These are phyloP conservation scores for Nemania diffusa DNA, from an alignment of 2,329 filamentous ascomycete species.

Conservation along the genomic window DNA sequence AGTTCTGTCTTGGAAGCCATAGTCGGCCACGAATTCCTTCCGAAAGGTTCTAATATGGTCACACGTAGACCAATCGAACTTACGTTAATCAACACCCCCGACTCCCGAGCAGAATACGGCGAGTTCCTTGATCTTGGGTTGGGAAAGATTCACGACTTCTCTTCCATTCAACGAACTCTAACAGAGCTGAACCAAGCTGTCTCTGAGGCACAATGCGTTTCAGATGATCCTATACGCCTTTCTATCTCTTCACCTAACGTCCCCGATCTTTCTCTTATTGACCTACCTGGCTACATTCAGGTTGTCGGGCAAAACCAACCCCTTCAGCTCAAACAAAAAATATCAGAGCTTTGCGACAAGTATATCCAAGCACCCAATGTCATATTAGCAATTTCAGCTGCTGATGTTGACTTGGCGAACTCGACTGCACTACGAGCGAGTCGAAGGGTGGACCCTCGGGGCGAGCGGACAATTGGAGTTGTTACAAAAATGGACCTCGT, in stretches of 20 bases:
- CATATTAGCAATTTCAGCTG: slow-evolving; percentile 95
- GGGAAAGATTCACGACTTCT: slow-evolving; percentile 90
- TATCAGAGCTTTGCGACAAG: slow-evolving; percentile 95
- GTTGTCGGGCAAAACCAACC: slow-evolving; percentile 93
- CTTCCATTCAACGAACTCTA: slow-evolving; percentile 89
- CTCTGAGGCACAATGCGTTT: slow-evolving; percentile 89
- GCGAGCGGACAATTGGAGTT: slow-evolving; percentile 97
- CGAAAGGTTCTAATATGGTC: slow-evolving; percentile 99
- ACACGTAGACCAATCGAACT: slow-evolving; percentile 95
- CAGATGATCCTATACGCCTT: slow-evolving; percentile 95
- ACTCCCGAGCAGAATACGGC: slow-evolving; percentile 87
- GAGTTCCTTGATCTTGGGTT: slow-evolving; percentile 94
- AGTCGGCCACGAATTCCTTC: slow-evolving; percentile 96
- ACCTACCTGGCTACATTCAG: slow-evolving; percentile 97
- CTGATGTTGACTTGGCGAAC: slow-evolving; percentile 96
- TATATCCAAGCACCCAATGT: slow-evolving; percentile 97
- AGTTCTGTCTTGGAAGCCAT: slow-evolving; percentile 97
- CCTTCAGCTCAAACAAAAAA: slow-evolving; percentile 91
- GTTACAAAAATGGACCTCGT: slow-evolving; percentile 99
- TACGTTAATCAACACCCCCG: slow-evolving; percentile 93
- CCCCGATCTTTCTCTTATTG: slow-evolving; percentile 93
- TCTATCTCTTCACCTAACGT: slow-evolving; percentile 96
- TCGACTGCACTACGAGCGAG: slow-evolving; percentile 92
- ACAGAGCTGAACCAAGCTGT: slow-evolving; percentile 96
- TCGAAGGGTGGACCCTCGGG: slow-evolving; percentile 89